Evolutionary conservation across 2,329 filamentous ascomycete genomes (phyloP).

Genomic region (Coniochaeta pulveracea): DNA sequence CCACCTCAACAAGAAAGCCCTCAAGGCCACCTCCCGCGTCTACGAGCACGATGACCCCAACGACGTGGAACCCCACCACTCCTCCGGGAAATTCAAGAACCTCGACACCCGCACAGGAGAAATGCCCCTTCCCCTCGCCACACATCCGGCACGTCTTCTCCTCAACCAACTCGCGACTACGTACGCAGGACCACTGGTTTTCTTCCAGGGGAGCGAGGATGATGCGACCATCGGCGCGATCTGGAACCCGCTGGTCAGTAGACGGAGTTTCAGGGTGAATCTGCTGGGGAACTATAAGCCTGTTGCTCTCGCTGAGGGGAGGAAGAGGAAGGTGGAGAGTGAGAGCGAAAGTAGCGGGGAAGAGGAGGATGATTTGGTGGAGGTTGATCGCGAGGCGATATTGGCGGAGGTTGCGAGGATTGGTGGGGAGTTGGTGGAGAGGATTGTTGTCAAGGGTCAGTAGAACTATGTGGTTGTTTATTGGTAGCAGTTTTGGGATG

Average conservation of each 20-base stretch:
- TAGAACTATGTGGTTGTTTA: background rate
- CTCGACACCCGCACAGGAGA: constrained; percentile 47
- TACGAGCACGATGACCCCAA: constrained; percentile 22
- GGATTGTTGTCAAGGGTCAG: constrained; percentile 41
- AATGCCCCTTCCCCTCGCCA: constrained; percentile 35
- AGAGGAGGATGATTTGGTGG: constrained; percentile 35
- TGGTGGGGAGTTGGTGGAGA: constrained; percentile 56
- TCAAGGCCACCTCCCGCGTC: constrained; percentile 22
- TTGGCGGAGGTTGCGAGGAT: constrained; percentile 62
- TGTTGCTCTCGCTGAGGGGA: constrained; percentile 12
- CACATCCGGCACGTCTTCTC: constrained; percentile 51
- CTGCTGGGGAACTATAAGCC: constrained; percentile 57
- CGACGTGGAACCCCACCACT: constrained; percentile 7
- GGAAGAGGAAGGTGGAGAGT: constrained; percentile 14
- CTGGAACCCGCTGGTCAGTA: constrained; percentile 44
- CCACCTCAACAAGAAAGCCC: constrained; percentile 47
- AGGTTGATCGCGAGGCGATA: constrained; percentile 56
- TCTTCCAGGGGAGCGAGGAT: constrained; percentile 62
- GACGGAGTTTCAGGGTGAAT: constrained; percentile 57
- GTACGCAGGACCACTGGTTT: constrained; percentile 60
- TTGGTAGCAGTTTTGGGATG: background rate
- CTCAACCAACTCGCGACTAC: constrained; percentile 53
- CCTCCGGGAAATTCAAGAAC: constrained; percentile 57
- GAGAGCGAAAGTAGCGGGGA: constrained; percentile 17
- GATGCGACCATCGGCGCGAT: constrained; percentile 43